Percentiles rank a stretch among this genome's conserved stretches.
phyloP scores from a whole-genome alignment of 768 basidiomycete genomes.

The Ramaria rubella region DNA sequence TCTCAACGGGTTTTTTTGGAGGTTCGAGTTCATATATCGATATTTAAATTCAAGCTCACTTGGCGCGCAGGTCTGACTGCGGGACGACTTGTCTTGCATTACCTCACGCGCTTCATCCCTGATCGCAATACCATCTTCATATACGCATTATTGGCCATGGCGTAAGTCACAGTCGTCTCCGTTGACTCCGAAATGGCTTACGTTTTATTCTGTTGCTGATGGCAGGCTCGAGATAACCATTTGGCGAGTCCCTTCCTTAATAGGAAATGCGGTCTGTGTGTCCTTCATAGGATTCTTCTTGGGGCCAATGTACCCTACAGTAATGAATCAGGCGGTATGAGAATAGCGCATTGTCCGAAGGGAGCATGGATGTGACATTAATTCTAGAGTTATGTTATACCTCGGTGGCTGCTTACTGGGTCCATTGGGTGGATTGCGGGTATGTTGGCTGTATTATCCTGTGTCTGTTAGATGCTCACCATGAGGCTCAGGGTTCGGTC shows the following conservation, averaged over 20 bases:
- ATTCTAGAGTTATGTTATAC: slow-evolving; percentile 38
- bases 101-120: slow-evolving; percentile 1
- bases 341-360: background rate
- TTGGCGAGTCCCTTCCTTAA: slow-evolving; percentile 50
- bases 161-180: slow-evolving; percentile 11
- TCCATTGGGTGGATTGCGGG: slow-evolving; percentile 37
- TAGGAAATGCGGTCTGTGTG: slow-evolving; percentile 47
- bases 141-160: slow-evolving; percentile 26
- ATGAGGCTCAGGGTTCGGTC: slow-evolving; percentile 31
- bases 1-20: slow-evolving; percentile 32
- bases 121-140: slow-evolving; percentile 28
- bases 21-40: background rate
- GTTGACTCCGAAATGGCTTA: slow-evolving; percentile 4
- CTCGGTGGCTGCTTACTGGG: slow-evolving; percentile 59
- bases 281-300: slow-evolving; percentile 49
- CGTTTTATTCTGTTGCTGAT: background rate
- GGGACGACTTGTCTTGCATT: slow-evolving; percentile 43
- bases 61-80: slow-evolving; percentile 41
- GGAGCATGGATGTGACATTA: background rate
- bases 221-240: slow-evolving; percentile 46
- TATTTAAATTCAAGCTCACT: background rate
- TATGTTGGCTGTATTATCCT: slow-evolving; percentile 6
- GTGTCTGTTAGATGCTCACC: background rate
- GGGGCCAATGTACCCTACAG: slow-evolving; percentile 48
- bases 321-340: slow-evolving; percentile 62